A percentile compares a stretch with the other conserved stretches of the same genome.
phyloP scores from a whole-genome alignment of 768 basidiomycete species.

The Mrakia blollopis region DNA sequence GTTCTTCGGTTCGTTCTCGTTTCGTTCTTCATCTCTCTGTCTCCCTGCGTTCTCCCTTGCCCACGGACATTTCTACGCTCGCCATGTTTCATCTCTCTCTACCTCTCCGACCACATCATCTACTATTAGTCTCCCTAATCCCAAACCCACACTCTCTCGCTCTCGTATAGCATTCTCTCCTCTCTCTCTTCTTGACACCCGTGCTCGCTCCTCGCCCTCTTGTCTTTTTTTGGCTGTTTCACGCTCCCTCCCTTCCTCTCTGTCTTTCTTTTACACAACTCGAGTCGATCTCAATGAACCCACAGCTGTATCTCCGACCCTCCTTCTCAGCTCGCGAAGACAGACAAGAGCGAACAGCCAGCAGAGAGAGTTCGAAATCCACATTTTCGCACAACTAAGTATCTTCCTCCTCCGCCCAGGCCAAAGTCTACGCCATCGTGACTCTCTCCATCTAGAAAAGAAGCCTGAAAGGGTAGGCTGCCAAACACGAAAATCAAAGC shows the following conservation, averaged over 20 bases:
- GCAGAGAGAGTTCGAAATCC: too few species aligned
- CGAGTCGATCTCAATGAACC: not conserved
- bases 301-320: not conserved
- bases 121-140: too few species aligned
- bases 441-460: conserved; percentile 38
- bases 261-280: not conserved
- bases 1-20: not conserved
- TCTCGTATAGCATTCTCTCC: too few species aligned
- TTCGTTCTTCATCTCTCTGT: not conserved
- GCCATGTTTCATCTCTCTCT: too few species aligned
- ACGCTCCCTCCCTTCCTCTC: too few species aligned
- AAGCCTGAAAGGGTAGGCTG: conserved; percentile 43
- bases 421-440: too few species aligned
- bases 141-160: too few species aligned
- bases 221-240: not conserved
- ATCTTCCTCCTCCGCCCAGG: not conserved
- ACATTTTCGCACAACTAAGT: not conserved
- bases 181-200: not conserved
- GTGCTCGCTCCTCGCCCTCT: not conserved
- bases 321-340: not conserved
- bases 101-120: too few species aligned
- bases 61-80: too few species aligned
- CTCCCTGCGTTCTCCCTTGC: not conserved
- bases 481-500: not conserved
- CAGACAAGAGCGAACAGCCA: too few species aligned